Conservation (phyloP, 176 grass and related monocot genomes). For the Carex cristatella region DNA sequence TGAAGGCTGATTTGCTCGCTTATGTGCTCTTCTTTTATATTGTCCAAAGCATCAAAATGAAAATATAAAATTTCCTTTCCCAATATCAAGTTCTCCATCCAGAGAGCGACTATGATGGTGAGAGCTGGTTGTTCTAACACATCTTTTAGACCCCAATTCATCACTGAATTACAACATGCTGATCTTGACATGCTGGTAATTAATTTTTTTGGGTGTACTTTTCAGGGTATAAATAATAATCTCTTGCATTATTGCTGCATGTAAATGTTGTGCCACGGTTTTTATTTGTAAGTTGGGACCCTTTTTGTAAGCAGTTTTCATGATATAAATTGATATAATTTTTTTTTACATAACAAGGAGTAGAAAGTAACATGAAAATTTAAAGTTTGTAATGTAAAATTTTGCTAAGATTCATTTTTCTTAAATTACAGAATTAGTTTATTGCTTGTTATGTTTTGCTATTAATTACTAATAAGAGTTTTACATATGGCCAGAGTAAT, state of each 20-base stretch:
- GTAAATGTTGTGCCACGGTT: too few relatives aligned
- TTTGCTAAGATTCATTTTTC: neutral
- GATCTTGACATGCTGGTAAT: conserved; percentile 14
- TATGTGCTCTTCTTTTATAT: neutral
- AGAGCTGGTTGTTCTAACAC: conserved; percentile 4
- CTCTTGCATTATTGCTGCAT: neutral
- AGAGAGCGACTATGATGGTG: neutral
- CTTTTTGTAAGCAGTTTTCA: neutral
- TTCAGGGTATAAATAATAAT: neutral
- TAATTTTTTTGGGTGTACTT: neutral
- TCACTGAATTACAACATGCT: neutral
- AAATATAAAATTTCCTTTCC: neutral
- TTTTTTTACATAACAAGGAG: neutral
- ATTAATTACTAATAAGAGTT: too few relatives aligned
- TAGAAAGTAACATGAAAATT: neutral
- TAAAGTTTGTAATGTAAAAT: neutral
- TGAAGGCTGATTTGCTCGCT: too few relatives aligned
- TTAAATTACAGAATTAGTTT: neutral
- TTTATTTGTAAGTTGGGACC: neutral
- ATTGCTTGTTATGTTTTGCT: neutral
- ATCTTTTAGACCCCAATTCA: conserved; percentile 8
- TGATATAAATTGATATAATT: neutral
- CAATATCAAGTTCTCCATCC: too few relatives aligned
- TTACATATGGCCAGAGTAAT: too few relatives aligned
- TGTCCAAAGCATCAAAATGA: neutral